These are phyloP conservation scores for Backusella tarrabulga DNA, from an alignment of 192 early-diverging fungal species.

Conservation along the genomic window DNA sequence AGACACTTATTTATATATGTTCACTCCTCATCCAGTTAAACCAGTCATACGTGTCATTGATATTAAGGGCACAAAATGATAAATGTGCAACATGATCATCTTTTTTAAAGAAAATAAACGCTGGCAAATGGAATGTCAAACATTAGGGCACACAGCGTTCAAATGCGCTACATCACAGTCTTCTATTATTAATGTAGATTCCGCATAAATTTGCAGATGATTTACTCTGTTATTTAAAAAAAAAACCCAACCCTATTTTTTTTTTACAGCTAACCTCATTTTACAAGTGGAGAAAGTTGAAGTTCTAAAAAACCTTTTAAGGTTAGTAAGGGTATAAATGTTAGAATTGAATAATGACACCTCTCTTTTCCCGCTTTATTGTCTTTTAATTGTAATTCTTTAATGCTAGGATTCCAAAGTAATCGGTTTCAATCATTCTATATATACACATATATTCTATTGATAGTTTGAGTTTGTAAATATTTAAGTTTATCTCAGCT, in stretches of 20 bases:
- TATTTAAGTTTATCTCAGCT: no score
- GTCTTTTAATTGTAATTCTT: not conserved
- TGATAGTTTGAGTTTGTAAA: no score
- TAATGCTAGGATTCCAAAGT: not conserved
- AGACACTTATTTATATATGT: no score
- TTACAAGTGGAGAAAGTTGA: not conserved
- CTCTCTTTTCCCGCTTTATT: not conserved
- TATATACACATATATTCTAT: not conserved
- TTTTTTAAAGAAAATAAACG: not conserved
- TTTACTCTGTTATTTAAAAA: not conserved
- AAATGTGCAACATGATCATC: not conserved
- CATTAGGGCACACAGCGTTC: not conserved
- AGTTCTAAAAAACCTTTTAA: not conserved
- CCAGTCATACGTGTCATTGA: no score
- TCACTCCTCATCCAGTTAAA: no score
- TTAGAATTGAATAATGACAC: not conserved
- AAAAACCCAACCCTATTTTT: not conserved
- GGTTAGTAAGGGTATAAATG: not conserved
- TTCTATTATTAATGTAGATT: not conserved
- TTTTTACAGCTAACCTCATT: not conserved
- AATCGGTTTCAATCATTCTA: not conserved
- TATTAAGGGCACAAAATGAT: not conserved
- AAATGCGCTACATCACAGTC: not conserved
- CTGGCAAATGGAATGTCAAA: not conserved
- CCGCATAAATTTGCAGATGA: not conserved